Evolutionary conservation across 148 eudicot genomes (phyloP).

Genomic region (Chenopodium berlandieri): DNA sequence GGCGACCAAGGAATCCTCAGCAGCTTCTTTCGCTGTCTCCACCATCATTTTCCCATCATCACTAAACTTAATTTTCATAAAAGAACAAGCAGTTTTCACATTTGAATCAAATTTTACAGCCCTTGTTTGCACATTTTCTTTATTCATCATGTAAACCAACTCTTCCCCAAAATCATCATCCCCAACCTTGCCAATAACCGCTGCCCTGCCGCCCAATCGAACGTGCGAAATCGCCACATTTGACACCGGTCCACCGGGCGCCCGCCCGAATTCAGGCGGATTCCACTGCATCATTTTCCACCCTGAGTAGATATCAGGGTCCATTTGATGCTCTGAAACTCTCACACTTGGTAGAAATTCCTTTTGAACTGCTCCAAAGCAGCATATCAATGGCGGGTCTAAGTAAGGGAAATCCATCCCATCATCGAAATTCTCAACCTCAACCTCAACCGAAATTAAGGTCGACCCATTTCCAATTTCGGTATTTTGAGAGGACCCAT

Average conservation of each 20-base stretch:
- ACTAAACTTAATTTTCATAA: slow-evolving; percentile 61
- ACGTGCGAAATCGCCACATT: slow-evolving; percentile 81
- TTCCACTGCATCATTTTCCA: slow-evolving; percentile 97
- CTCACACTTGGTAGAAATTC: slow-evolving; percentile 79
- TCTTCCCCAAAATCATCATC: slow-evolving; percentile 72
- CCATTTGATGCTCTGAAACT: slow-evolving; percentile 69
- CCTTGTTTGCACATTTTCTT: slow-evolving; percentile 78
- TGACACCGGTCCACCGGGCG: slow-evolving; percentile 79
- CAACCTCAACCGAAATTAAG: slow-evolving; percentile 14
- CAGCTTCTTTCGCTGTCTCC: slow-evolving; percentile 57
- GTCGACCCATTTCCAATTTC: slow-evolving; percentile 24
- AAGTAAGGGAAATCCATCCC: slow-evolving; percentile 63
- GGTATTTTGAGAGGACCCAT: slow-evolving; percentile 25
- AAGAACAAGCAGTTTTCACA: slow-evolving; percentile 51
- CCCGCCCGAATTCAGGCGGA: slow-evolving; percentile 80
- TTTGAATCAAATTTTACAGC: slow-evolving; percentile 56
- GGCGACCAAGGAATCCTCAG: slow-evolving; percentile 65
- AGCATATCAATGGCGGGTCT: slow-evolving; percentile 77
- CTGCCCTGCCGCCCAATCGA: slow-evolving; percentile 86
- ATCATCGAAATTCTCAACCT: slow-evolving; percentile 43
- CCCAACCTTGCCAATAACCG: slow-evolving; percentile 84
- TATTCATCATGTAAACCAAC: slow-evolving; percentile 64
- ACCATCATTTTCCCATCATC: slow-evolving; percentile 61
- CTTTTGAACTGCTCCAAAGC: slow-evolving; percentile 80
- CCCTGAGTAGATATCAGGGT: slow-evolving; percentile 74